Evolutionary conservation across 495 filamentous ascomycete species (phyloP), one percentile per base, ranked within the genome.

Genomic region (Hypoxylon cercidicola): DNA sequence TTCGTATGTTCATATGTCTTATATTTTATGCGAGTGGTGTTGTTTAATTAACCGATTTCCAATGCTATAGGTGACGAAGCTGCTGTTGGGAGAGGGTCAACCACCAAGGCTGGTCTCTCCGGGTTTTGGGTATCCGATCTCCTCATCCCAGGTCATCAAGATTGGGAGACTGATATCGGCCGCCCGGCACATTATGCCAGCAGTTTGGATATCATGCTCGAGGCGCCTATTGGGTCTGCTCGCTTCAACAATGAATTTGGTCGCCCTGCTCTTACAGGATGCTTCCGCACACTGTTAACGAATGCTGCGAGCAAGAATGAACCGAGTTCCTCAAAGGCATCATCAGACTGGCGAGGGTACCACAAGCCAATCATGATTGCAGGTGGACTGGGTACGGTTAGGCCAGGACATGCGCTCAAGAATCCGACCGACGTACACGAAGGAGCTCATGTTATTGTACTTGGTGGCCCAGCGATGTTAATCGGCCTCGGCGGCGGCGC

Each of bases 361-460:
- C 94, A 97, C 80, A 99, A 99, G 78, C 95, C 95, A 6, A 97
- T 99, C 75, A 97, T 99, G 93, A 89, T 99, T 79, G 95, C 96
- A 55, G 96, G 95, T 61, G 95, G 96, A 72, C 85, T 97, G 43
- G 96, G 95, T 34, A 96, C 91, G n/a, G 93, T 98, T n/a, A 78
- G 96, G 56, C 94, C 95, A 0, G 88, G 93, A 68, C 90, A 97
- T 74, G 93, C 95, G 4, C 82, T 96, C 46, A 99, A 99, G 76
- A 81, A 89, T 59, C 84, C 87, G 2, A 81, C 84, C 11, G 81
- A 90, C 61, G 94, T 98, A 10, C 86, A 87, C 60, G 85, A 92
- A 18, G 93, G 92, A 7, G 90, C 92, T 39, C 89, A 91, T 75
- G 85, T 97, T 11, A 90, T 98, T 68, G 93, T 97, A 13, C 84